phyloP scores from a whole-genome alignment of 2,329 filamentous ascomycete genomes.

The Neocatenulostroma microsporum region DNA sequence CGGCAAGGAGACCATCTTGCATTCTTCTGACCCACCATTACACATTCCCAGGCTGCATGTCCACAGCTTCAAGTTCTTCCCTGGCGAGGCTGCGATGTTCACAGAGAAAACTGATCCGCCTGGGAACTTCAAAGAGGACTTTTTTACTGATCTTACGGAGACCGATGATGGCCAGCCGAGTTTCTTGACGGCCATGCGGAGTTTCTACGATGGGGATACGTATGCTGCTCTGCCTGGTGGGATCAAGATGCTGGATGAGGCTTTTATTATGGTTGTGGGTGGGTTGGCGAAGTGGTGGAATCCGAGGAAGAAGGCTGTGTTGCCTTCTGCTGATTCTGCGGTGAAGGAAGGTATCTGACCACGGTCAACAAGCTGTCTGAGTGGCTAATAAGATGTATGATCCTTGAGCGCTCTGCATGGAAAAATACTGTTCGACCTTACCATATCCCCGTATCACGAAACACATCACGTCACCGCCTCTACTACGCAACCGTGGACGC shows the following conservation, averaged over 20 bases:
- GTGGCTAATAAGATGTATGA: too few species aligned
- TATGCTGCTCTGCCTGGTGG: constrained; percentile 12
- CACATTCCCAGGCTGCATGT: constrained; percentile 9
- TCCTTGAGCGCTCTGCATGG: too few species aligned
- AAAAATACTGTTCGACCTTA: too few species aligned
- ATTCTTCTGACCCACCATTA: constrained; percentile 4
- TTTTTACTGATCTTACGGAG: constrained; percentile 11
- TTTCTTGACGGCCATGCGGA: constrained; percentile 8
- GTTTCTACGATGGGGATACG: constrained; percentile 13
- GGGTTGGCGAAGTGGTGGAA: constrained; percentile 4
- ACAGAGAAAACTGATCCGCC: constrained; percentile 11
- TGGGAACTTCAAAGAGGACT: constrained; percentile 13
- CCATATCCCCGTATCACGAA: too few species aligned
- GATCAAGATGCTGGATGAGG: constrained; percentile 10
- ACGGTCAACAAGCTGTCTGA: too few species aligned
- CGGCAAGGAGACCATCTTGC: constrained; percentile 5
- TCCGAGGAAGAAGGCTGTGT: constrained; percentile 1
- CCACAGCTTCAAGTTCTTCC: constrained; percentile 12
- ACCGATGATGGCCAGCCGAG: constrained; percentile 4
- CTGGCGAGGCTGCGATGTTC: constrained; percentile 6
- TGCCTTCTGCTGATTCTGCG: neutral
- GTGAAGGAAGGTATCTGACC: too few species aligned
- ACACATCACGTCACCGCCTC: too few species aligned
- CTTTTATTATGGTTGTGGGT: constrained; percentile 6
- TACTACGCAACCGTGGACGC: too few species aligned